Evolutionary conservation across 1,284 basidiomycete species (phyloP), one percentile per base, ranked within the genome.

Genomic region (Cutaneotrichosporon spelunceum): DNA sequence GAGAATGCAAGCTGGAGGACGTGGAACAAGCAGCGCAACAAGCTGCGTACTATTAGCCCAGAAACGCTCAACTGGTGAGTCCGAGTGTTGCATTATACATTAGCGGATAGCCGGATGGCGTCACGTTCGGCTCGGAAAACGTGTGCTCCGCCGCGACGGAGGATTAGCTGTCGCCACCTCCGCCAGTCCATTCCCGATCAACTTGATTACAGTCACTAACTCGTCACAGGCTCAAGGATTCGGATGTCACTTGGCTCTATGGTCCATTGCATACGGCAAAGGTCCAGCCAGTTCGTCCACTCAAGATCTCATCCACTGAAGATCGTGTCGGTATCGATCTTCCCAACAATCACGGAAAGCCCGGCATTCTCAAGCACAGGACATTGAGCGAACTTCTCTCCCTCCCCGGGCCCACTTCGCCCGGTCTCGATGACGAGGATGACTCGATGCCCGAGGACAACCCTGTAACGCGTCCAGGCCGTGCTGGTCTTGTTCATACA

Each of bases 1-100:
- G 96, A 99, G 83, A 99, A 99, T 75, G 96, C 96, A 4, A 91
- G 88, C 71, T 99, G 95, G 95, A 83, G 96, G 50, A 98, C 95
- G 1, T 99, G 96, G 95, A 95, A 94, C 85, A 98, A 99, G 81
- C 95, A 98, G 84, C 84, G 95, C 66, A 97, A 96, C 72, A 93
- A 94, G 68, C 85, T 99, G 62, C 92, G 90, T 81, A 99, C 95
- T 0, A 86, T 99, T 76, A 90, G 87, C 48, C 95, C 95, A 63
- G 95, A 99, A 81, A 97, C 95, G 3, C 86, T 99, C 70, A 99
- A 99, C 78, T 99, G 95, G 95, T 97, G 75, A 75, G 91, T 83
- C n/a, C 11, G 10, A 34, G 36, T 27, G 54, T 27, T 27, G 54
- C 39, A 21, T 44, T 33, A 11, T 7, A 9, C 30, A 33, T 33